Conservation (phyloP, 2,329 filamentous ascomycete species). For the Colletotrichum paranaense region DNA sequence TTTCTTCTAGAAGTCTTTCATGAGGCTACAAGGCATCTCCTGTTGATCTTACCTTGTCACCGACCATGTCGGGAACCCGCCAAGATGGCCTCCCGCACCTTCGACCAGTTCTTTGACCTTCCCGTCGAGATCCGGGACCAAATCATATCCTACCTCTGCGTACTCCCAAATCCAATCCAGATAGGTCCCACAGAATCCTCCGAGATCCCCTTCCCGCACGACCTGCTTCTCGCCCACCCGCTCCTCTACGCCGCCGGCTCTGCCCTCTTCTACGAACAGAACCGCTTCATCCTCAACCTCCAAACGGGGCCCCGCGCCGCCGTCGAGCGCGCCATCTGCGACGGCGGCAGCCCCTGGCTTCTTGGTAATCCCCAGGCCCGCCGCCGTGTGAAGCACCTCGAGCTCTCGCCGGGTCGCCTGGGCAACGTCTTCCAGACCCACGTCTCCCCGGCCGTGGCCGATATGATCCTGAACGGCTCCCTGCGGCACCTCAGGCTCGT, state of each 20-base stretch:
- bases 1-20: neutral
- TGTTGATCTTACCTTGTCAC: neutral
- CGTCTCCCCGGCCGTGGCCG: constrained; percentile 38
- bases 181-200: constrained; percentile 33
- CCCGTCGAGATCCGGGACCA: constrained; percentile 43
- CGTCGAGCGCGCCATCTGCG: constrained; percentile 25
- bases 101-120: constrained; percentile 43
- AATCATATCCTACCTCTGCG: constrained; percentile 41
- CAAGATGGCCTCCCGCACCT: constrained; percentile 25
- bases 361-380: constrained; percentile 32
- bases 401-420: constrained; percentile 38
- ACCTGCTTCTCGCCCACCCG: constrained; percentile 40
- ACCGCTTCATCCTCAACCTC: constrained; percentile 41
- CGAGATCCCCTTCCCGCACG: constrained; percentile 33
- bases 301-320: constrained; percentile 18
- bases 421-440: constrained; percentile 36
- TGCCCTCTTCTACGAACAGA: constrained; percentile 42
- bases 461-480: constrained; percentile 41
- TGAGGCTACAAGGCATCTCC: neutral
- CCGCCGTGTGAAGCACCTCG: constrained; percentile 37
- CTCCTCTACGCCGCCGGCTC: constrained; percentile 39
- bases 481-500: constrained; percentile 40
- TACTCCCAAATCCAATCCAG: constrained; percentile 37
- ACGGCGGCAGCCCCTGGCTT: constrained; percentile 19
- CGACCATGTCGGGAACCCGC: neutral